Conservation (phyloP, 116 monocot species). For the Trichopus zeylanicus region DNA sequence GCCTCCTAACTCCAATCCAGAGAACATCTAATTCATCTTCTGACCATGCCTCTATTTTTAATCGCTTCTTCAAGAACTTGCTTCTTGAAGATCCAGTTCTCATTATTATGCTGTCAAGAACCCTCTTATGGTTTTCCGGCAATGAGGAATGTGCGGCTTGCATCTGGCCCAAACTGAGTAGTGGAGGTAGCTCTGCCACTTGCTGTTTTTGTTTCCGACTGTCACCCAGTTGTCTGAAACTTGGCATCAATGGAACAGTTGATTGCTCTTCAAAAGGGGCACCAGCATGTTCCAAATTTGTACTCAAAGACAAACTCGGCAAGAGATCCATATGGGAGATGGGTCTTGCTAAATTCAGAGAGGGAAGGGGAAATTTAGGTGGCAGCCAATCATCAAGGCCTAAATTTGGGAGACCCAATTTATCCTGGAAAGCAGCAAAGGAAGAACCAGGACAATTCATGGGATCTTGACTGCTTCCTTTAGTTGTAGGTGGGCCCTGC, state of each 20-base stretch:
- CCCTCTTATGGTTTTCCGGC: conserved; percentile 77
- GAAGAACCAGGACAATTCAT: conserved; percentile 33
- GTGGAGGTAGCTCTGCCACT: conserved; percentile 38
- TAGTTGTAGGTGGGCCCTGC: conserved; percentile 29
- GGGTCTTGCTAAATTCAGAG: conserved; percentile 22
- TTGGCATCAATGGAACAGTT: conserved; percentile 46
- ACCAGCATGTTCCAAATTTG: conserved; percentile 26
- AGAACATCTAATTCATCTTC: conserved; percentile 96
- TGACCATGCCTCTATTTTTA: conserved; percentile 66
- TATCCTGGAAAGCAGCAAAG: conserved; percentile 56
- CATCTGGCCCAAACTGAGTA: conserved; percentile 38
- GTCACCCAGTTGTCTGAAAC: conserved; percentile 45
- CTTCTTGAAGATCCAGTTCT: conserved; percentile 42
- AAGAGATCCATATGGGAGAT: conserved; percentile 35
- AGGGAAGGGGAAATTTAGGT: conserved; percentile 28
- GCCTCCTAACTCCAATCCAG: conserved; percentile 94
- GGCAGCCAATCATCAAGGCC: conserved; percentile 20
- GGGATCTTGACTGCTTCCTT: conserved; percentile 22
- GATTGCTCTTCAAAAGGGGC: conserved; percentile 27
- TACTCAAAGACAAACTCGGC: conserved; percentile 44
- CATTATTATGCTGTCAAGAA: conserved; percentile 79
- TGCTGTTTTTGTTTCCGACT: conserved; percentile 51
- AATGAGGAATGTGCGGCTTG: conserved; percentile 27
- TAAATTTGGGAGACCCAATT: conserved; percentile 47
- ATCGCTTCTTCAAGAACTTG: conserved; percentile 53